Conservation (phyloP, 75 land plant species). For the Picea sitchensis region DNA sequence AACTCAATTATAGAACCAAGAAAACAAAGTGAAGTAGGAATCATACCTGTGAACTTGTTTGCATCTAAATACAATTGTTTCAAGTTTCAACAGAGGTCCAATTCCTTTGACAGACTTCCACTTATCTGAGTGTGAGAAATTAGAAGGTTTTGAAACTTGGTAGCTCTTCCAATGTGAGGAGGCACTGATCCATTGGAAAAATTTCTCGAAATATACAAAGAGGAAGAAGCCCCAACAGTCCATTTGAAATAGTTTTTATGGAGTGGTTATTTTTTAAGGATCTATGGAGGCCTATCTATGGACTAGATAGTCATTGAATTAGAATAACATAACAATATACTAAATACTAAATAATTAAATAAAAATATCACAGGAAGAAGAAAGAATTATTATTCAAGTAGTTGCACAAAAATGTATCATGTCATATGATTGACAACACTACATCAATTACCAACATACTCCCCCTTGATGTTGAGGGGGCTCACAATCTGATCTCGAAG, state of each 20-base stretch:
- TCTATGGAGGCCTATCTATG: no score
- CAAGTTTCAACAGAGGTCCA: conserved; percentile 13
- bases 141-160: conserved; percentile 2
- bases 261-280: no score
- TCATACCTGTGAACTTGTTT: conserved; percentile 20
- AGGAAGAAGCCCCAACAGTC: conserved; percentile 30
- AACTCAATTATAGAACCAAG: conserved; percentile 10
- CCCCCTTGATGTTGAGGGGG: no score
- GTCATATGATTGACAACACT: no score
- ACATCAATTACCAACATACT: no score
- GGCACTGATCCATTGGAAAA: conserved; percentile 17
- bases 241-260: conserved; percentile 22
- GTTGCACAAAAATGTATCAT: no score
- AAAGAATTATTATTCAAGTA: no score
- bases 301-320: no score
- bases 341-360: no score
- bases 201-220: conserved; percentile 24
- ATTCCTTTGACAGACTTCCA: conserved; percentile 10
- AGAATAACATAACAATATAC: no score
- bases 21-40: conserved; percentile 17
- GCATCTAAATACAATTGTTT: conserved; percentile 11
- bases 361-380: no score
- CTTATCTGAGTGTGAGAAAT: conserved; percentile 7
- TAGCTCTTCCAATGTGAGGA: conserved; percentile 11
- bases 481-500: no score